Evolutionary conservation across 2,329 filamentous ascomycete species (phyloP), one percentile per base, ranked within the genome.

Genomic region (Pseudocercospora vitis): DNA sequence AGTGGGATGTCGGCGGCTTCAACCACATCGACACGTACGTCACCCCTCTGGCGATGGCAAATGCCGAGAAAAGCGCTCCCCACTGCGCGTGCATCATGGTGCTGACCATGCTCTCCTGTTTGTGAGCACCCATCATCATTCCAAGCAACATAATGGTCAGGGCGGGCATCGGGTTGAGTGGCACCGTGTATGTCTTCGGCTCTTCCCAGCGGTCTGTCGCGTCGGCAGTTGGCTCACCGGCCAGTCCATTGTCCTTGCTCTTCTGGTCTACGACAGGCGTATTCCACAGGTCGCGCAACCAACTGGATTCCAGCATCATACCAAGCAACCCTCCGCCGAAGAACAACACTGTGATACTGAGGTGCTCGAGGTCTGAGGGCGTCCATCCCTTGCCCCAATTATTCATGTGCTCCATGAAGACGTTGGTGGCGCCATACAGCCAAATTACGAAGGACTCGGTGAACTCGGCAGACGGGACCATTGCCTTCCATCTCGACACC

Each of bases 1-100:
- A 78, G 57, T 88, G 81, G 0, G 90, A 95, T 23, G 78, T 86
- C 1, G 91, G 91, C 12, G 91, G 91, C 61, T 84, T 85, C 49
- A 96, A 75, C 71, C 87, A 97, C 54, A 89, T 73, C 33, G 91
- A 73, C 4, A 94, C 71, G 69, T 96, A 97, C 5, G 91, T 95
- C 52, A 89, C 74, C 1, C 79, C 84, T 42, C 92, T 84, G 19
- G 90, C 85, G 53, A 95, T 78, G 0, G 91, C 86, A 50, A 90
- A 91, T 21, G 86, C 90, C 42, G 89, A 81, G 49, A 97, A 80
- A 61, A 97, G 80, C 65, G 84, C 85, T 21, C 92, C 92, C 92
- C 92, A 97, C 72, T 96, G 91, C 68, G 86, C 86, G 74, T 97
- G 92, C 45, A 97, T 82, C 89, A 94, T 96, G 62, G 85, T 89